Conservation (phyloP, 768 basidiomycete genomes). For the Boletus rubescentipes region DNA sequence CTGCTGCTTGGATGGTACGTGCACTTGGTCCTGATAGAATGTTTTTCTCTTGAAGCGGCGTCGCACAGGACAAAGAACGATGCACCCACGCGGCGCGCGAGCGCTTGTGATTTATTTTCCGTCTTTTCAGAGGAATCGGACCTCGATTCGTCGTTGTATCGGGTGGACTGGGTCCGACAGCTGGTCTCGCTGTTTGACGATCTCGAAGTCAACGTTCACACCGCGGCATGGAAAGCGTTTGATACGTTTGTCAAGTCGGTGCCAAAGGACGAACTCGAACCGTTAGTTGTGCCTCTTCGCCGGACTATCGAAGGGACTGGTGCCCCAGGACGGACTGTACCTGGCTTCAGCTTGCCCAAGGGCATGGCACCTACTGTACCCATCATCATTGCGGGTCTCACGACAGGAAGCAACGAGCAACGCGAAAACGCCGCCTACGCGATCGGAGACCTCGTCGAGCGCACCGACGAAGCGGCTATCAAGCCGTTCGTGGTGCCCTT, state of each 20-base stretch:
- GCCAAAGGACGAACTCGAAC: slow-evolving; percentile 91
- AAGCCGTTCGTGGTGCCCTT: slow-evolving; percentile 95
- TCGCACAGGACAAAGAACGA: slow-evolving; percentile 79
- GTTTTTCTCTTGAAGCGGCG: neutral
- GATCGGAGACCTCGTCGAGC: slow-evolving; percentile 92
- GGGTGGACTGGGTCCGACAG: slow-evolving; percentile 92
- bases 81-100: slow-evolving; percentile 66
- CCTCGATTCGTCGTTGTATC: slow-evolving; percentile 81
- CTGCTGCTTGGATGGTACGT: slow-evolving; percentile 83
- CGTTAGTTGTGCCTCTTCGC: slow-evolving; percentile 85
- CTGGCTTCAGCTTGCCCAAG: slow-evolving; percentile 84
- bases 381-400: slow-evolving; percentile 88
- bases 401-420: slow-evolving; percentile 92
- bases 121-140: slow-evolving; percentile 82
- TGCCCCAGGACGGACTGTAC: slow-evolving; percentile 70
- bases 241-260: slow-evolving; percentile 87
- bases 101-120: slow-evolving; percentile 74
- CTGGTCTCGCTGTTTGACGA: slow-evolving; percentile 85
- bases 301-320: slow-evolving; percentile 86
- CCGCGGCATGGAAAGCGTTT: slow-evolving; percentile 78
- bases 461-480: slow-evolving; percentile 80
- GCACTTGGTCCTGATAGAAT: neutral
- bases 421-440: slow-evolving; percentile 94
- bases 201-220: slow-evolving; percentile 67
- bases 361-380: slow-evolving; percentile 83